Conservation (phyloP, 2,329 filamentous ascomycete genomes). For the Alternaria brassicicola region DNA sequence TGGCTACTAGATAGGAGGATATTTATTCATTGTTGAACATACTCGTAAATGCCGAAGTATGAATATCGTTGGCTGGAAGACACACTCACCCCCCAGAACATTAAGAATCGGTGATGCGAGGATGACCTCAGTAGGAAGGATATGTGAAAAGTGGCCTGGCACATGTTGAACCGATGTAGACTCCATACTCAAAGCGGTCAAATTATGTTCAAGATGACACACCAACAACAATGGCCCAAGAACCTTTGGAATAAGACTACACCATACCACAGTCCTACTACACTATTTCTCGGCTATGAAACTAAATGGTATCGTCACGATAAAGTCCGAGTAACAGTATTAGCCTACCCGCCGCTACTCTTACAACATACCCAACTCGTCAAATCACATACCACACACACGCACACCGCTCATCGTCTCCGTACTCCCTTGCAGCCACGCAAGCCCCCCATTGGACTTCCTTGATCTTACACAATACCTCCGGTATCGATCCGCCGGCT, state of each 20-base stretch:
- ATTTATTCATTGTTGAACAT: constrained; percentile 38
- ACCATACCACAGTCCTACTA: constrained; percentile 37
- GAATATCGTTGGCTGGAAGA: constrained; percentile 45
- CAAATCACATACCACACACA: constrained; percentile 40
- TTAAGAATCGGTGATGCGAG: constrained; percentile 40
- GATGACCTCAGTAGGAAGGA: constrained; percentile 41
- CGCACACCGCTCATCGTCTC: constrained; percentile 46
- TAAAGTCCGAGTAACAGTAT: constrained; percentile 30
- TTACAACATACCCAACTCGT: not conserved
- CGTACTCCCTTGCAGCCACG: constrained; percentile 58
- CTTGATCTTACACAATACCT: constrained; percentile 62
- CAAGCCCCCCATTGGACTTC: constrained; percentile 58
- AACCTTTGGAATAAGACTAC: constrained; percentile 41
- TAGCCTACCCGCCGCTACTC: not conserved
- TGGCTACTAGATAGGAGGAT: not conserved
- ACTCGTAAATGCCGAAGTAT: constrained; percentile 43
- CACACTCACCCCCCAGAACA: constrained; percentile 46
- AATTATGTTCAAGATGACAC: constrained; percentile 10
- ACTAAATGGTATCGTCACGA: constrained; percentile 46
- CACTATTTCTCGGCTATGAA: constrained; percentile 43
- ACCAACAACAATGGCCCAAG: constrained; percentile 43
- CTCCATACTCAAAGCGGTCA: not conserved
- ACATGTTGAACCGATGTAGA: not conserved
- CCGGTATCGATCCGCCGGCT: constrained; percentile 52
- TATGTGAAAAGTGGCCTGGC: constrained; percentile 30